Evolutionary conservation across 1,284 basidiomycete genomes (phyloP), one percentile per base, ranked within the genome.

Genomic region (Puccinia polysora): DNA sequence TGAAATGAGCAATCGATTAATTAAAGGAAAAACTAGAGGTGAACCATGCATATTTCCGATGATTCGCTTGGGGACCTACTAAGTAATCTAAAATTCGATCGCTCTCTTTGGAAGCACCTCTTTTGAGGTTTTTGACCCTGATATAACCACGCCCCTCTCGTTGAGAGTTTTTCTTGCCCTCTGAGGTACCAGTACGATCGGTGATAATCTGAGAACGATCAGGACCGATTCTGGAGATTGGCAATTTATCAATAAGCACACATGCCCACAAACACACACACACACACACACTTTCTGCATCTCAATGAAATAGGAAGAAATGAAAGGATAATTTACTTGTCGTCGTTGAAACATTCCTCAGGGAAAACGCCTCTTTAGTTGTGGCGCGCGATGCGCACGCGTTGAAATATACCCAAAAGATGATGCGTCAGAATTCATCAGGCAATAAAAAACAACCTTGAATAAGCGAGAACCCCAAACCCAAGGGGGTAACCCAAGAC

Each of bases 341-440:
- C 68, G 36, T 70, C 68, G 25, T 49, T 70, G 55, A 70, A 70
- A 28, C 58, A 70, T 53, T 70, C 68, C 14, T 70, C 68, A 32
- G 68, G 68, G 43, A 70, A 70, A 8, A 70, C 47, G 25, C 68
- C 68, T 43, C 68, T 70, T 18, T 18, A 58, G 2, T 4, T 53
- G 3, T 20, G 14, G 10, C 10, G 50, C 12, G 43, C 43, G 43
- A n/a, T 12, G 43, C 12, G 43, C 12, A n/a, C 12, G 43, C 5
- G 30, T 20, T 23, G 36, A n/a, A n/a, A n/a, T n/a, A n/a, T n/a
- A n/a, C n/a, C n/a, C n/a, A n/a, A n/a, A n/a, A n/a, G n/a, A n/a
- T n/a, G n/a, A n/a, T n/a, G n/a, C n/a, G n/a, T n/a, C n/a, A n/a
- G n/a, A n/a, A n/a, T n/a, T n/a, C n/a, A n/a, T n/a, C n/a, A n/a